phyloP scores from a whole-genome alignment of 768 basidiomycete species.

The Hericium coralloides region DNA sequence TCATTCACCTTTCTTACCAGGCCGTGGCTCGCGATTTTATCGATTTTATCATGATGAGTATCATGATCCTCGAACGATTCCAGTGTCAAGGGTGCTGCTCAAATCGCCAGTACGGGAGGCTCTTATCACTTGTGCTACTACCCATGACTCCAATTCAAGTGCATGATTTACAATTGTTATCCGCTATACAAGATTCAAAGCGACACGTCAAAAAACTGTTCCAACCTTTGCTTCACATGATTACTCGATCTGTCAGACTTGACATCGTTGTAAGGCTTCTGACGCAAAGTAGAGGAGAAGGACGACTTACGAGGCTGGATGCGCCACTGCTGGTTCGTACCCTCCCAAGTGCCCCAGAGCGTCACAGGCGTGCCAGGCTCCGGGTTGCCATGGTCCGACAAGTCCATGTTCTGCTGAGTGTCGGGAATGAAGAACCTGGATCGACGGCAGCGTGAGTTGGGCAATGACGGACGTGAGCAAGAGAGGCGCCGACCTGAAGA shows the following conservation, averaged over 20 bases:
- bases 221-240: not conserved
- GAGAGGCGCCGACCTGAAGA: conserved; percentile 31
- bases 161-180: too few relatives aligned
- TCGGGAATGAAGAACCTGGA: conserved; percentile 37
- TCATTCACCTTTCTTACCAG: too few relatives aligned
- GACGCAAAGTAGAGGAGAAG: not conserved
- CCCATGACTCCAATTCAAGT: too few relatives aligned
- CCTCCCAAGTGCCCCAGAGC: conserved; percentile 41
- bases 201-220: not conserved
- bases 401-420: conserved; percentile 37
- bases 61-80: too few relatives aligned
- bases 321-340: conserved; percentile 46
- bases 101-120: too few relatives aligned
- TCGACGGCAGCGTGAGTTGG: too few relatives aligned
- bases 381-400: conserved; percentile 37
- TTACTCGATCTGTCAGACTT: not conserved
- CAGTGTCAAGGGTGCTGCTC: too few relatives aligned
- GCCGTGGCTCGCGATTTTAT: too few relatives aligned
- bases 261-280: not conserved
- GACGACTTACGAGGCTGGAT: conserved; percentile 14
- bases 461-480: too few relatives aligned
- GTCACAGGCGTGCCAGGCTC: conserved; percentile 36
- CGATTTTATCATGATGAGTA: too few relatives aligned
- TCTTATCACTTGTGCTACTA: too few relatives aligned
- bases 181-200: too few relatives aligned